Evolutionary conservation across 2,329 filamentous ascomycete species (phyloP).

Genomic region (Ophiostoma novo-ulmi): DNA sequence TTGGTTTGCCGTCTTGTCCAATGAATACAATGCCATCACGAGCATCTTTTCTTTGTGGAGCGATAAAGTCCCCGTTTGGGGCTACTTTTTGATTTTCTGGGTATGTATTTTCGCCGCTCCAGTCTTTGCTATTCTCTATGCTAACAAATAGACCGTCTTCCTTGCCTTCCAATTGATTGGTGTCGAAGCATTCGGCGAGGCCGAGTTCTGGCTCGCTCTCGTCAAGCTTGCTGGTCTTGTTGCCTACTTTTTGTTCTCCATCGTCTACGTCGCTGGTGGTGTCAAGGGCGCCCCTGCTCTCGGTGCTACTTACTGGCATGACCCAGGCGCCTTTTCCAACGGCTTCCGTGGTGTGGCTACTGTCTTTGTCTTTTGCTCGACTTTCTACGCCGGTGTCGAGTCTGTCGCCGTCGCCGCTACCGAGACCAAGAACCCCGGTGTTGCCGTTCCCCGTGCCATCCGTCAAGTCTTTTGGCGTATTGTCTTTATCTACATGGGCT

Average conservation of each 20-base stretch:
- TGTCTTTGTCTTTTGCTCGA: slow-evolving; percentile 65
- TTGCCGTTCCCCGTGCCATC: slow-evolving; percentile 54
- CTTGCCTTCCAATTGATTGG: slow-evolving; percentile 64
- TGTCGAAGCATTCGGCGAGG: slow-evolving; percentile 69
- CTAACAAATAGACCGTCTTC: slow-evolving; percentile 46
- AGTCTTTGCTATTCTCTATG: neutral
- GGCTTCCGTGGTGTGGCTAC: slow-evolving; percentile 61
- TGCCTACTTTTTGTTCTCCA: slow-evolving; percentile 69
- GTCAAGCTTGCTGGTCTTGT: slow-evolving; percentile 65
- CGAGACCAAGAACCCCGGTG: slow-evolving; percentile 54
- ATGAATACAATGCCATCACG: slow-evolving; percentile 66
- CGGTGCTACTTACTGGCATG: slow-evolving; percentile 66
- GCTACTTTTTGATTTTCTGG: slow-evolving; percentile 70
- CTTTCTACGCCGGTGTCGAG: slow-evolving; percentile 64
- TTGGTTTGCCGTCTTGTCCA: slow-evolving; percentile 59
- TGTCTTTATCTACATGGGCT: slow-evolving; percentile 61
- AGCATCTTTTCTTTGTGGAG: slow-evolving; percentile 64
- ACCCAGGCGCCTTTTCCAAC: slow-evolving; percentile 65
- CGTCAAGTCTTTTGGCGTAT: slow-evolving; percentile 59
- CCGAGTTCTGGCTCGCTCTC: slow-evolving; percentile 73
- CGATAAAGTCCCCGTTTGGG: slow-evolving; percentile 57
- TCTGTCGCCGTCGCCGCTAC: slow-evolving; percentile 59
- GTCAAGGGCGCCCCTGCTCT: slow-evolving; percentile 55
- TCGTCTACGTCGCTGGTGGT: slow-evolving; percentile 67
- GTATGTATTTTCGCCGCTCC: slow-evolving; percentile 34